Base-by-base conservation (phyloP, 768 basidiomycete genomes). In the Kwoniella bestiolae region DNA sequence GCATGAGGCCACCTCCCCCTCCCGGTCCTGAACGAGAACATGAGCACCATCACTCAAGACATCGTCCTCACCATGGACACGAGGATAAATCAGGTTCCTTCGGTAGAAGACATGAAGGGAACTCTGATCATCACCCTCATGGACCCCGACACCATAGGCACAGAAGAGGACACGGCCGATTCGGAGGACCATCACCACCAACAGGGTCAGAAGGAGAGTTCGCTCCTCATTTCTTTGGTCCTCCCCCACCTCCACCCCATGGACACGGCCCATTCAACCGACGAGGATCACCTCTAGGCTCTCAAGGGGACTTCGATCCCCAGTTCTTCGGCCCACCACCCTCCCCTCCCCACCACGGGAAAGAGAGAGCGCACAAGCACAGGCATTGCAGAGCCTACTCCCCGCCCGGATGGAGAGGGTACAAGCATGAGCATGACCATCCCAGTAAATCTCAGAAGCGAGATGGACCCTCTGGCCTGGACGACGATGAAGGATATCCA, bases 161-260 rank as follows among this genome's bases (percentile, higher is more conserved):
- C 5, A 11, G 8, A 11, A 21, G 45, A 21, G 45, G 45, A 47
- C 45, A 9, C 23, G 45, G 45, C 6, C 23, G 14, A 47, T 47
- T 47, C n/a, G 45, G 23, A 16, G 45, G 23, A 16, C 45, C 45
- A 11, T 16, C 14, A 47, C 11, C 28, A n/a, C 51, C 51, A 52
- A 8, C 5, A 16, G 51, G 25, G 5, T 28, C 28, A 11, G 29
- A 32, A 29, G 51, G 25, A 28, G 51, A 32, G 28, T 52, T 52
- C 25, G 26, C 21, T 26, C 51, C 51, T 23, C 5, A 6, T 21
- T 47, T 29, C 51, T 53, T 53, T 28, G 51, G 51, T 6, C 55
- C 52, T 28, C 21, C 29, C 52, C 52, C 55, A 34, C 55, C 29
- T 41, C 55, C 55, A 41, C 55, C 55, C 25, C 26, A 41, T 34